Conservation (phyloP, 2,329 filamentous ascomycete species). For the Lecanicillium sp. region DNA sequence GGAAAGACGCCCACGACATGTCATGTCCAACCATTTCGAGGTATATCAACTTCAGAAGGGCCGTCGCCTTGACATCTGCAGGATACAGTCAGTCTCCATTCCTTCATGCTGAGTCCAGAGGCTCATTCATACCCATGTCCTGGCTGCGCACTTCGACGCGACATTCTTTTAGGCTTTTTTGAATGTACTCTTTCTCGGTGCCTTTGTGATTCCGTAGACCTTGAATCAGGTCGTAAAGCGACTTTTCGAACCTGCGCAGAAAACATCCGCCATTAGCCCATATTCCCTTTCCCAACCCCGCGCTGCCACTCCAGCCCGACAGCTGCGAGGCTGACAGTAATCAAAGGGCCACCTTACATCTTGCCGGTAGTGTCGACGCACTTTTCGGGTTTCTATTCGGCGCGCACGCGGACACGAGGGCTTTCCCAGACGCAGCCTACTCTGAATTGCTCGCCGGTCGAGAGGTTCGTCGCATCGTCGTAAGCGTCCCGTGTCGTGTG, state of each 20-base stretch:
- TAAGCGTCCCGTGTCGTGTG: background rate
- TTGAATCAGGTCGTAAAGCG: slow-evolving; percentile 95
- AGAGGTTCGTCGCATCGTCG: too few species aligned
- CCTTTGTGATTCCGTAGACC: slow-evolving; percentile 94
- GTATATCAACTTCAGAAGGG: slow-evolving; percentile 91
- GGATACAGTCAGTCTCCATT: background rate
- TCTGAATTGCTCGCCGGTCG: slow-evolving; percentile 3
- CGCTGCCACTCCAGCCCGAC: too few species aligned
- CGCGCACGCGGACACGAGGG: background rate
- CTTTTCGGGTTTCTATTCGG: background rate
- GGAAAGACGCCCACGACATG: slow-evolving; percentile 99
- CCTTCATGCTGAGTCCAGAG: too few species aligned
- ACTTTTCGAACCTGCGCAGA: slow-evolving; percentile 86
- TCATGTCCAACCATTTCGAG: slow-evolving; percentile 99
- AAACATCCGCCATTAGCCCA: background rate
- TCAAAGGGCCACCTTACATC: slow-evolving; percentile 3
- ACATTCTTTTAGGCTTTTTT: slow-evolving; percentile 91
- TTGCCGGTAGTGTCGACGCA: background rate
- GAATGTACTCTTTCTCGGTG: slow-evolving; percentile 90
- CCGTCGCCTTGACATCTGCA: slow-evolving; percentile 88
- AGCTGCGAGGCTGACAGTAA: too few species aligned
- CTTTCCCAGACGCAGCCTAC: background rate
- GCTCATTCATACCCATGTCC: slow-evolving; percentile 68
- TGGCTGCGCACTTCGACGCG: slow-evolving; percentile 84
- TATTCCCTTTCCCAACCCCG: slow-evolving; percentile 1